These are phyloP conservation scores for Talaromyces sp. DNA, from an alignment of 2,329 filamentous ascomycete species.

Conservation along the genomic window DNA sequence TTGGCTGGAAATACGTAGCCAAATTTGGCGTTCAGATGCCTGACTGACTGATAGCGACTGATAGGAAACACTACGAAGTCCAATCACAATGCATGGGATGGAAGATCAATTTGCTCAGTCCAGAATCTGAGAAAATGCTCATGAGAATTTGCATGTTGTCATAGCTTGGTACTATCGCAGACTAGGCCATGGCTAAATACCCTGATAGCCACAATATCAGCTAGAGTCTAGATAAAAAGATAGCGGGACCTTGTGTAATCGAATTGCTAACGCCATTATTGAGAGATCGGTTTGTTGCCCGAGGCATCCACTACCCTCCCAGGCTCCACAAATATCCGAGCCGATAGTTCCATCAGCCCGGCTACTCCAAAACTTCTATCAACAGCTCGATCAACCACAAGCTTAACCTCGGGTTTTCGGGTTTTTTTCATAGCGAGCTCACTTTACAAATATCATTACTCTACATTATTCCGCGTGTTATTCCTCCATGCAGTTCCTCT, in stretches of 20 bases:
- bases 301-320: slow-evolving; percentile 4
- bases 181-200: not conserved
- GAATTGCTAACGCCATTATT: slow-evolving; percentile 11
- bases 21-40: not conserved
- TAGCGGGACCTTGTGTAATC: slow-evolving; percentile 12
- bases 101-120: not conserved
- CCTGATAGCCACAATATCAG: not conserved
- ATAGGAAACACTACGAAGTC: not conserved
- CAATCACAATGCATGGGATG: not conserved
- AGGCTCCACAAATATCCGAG: slow-evolving; percentile 14
- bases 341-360: not conserved
- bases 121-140: not conserved
- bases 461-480: not conserved
- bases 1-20: not conserved
- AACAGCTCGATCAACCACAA: not conserved
- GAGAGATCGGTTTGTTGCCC: slow-evolving; percentile 2
- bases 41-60: not conserved
- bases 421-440: not conserved
- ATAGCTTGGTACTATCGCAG: not conserved
- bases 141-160: not conserved
- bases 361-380: not conserved
- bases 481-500: not conserved
- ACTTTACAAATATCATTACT: slow-evolving; percentile 6
- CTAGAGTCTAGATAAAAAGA: not conserved
- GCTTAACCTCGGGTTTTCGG: slow-evolving; percentile 11